Base-by-base conservation (phyloP, 257 asterid genomes). In the Jacaranda copaia region DNA sequence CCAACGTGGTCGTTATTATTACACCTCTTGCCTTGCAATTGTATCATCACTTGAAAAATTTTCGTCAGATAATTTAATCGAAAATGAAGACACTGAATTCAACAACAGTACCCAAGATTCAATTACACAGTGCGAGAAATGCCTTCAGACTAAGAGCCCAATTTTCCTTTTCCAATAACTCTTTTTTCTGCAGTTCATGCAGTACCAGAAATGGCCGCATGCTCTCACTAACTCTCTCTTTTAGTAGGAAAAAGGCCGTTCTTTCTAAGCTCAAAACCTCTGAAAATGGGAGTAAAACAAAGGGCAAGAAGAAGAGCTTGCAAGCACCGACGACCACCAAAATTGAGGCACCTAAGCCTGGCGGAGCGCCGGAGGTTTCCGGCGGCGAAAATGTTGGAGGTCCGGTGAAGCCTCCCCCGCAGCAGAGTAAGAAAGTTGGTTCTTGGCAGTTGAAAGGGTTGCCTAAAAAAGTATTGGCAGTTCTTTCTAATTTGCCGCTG, bases 401-500 rank as follows among this genome's bases (percentile, higher is more conserved):
- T 16, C 81, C 80, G 55, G 72, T 51, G 60, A 71, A 65, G 53
- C 79, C 70, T 52, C 77, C 70, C 78, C 83, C 72, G 40, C 65
- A 45, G 40, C 77, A 42, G 78, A 77, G 79, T 46, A 84, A 80
- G 71, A 89, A 81, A 59, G 82, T 6, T 56, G 86, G 79, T 40
- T 82, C 77, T 3, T 81, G 73, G 77, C 6, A 71, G 64, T 61
- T 86, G 70, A 89, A 83, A 80, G 78, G 80, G 16, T 84, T 91
- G 42, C 79, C 89, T 45, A 93, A 81, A 67, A 89, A 79, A 80
- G 83, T 82, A 10, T 66, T 95, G 84, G 66, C 93, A 5, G 59
- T 80, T 75, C 89, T 93, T 71, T 82, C 96, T 10, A 89, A 90
- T 87, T 86, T 95, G 90, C 91, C 94, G 57, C 82, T 93, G 88